A percentile compares a stretch with the other conserved stretches of the same genome.
Conservation (phyloP, 1,284 basidiomycete genomes). For the Marasmius tenuissimus region DNA sequence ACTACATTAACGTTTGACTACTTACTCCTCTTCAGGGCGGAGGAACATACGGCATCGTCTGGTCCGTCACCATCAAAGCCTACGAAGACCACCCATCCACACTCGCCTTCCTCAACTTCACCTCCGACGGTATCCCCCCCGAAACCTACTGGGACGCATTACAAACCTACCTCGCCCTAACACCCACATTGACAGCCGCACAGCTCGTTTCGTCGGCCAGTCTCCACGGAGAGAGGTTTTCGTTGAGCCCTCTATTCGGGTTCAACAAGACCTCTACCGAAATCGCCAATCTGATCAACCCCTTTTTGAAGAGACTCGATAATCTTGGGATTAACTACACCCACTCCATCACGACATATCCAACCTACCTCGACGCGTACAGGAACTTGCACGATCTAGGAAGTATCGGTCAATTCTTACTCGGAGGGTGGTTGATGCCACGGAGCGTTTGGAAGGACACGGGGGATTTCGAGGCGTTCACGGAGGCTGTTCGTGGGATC, state of each 20-base stretch:
- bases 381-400: not conserved
- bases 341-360: not conserved
- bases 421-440: conserved; percentile 14
- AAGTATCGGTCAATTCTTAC: not conserved
- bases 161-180: conserved; percentile 9
- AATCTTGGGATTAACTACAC: conserved; percentile 6
- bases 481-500: conserved; percentile 8
- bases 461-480: conserved; percentile 4
- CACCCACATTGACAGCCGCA: conserved; percentile 5
- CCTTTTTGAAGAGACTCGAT: conserved; percentile 3
- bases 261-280: not conserved
- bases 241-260: not conserved
- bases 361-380: not conserved
- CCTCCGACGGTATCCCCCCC: conserved; percentile 5
- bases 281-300: not conserved
- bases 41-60: conserved; percentile 3
- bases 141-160: conserved; percentile 16
- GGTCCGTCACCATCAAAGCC: not conserved
- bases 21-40: conserved; percentile 6
- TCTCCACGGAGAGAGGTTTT: not conserved
- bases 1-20: not conserved
- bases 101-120: conserved; percentile 10
- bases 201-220: not conserved
- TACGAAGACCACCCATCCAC: conserved; percentile 14
- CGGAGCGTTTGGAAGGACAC: conserved; percentile 9